phyloP scores from a whole-genome alignment of 108 stramenopile genomes.

The Epipyxis sp. region DNA sequence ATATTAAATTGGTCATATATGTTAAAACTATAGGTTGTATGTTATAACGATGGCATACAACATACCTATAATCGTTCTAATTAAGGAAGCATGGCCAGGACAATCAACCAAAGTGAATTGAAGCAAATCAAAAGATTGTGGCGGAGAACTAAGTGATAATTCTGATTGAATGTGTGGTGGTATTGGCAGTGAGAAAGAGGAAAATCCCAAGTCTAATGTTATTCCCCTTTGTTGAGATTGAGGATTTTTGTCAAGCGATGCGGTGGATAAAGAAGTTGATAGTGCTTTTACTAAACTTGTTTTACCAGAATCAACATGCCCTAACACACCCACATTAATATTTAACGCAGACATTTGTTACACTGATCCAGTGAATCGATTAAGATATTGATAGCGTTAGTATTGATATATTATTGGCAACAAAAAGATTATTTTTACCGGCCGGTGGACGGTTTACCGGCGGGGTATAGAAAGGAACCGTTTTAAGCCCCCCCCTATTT shows the following conservation, averaged over 20 bases:
- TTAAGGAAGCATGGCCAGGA: constrained; percentile 94
- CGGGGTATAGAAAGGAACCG: too few relatives aligned
- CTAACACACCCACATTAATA: constrained; percentile 92
- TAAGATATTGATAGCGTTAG: too few relatives aligned
- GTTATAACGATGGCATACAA: constrained; percentile 93
- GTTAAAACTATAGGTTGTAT: constrained; percentile 58
- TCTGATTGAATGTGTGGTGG: constrained; percentile 57
- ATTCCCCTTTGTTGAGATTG: constrained; percentile 90
- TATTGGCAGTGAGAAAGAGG: constrained; percentile 73
- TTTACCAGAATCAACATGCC: constrained; percentile 96
- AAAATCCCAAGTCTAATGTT: constrained; percentile 95
- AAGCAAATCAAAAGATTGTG: constrained; percentile 29
- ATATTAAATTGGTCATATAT: too few relatives aligned
- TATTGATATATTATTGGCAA: too few relatives aligned
- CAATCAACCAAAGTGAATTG: constrained; percentile 93
- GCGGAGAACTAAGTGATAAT: constrained; percentile 9
- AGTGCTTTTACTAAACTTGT: constrained; percentile 92
- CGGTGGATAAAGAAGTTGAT: constrained; percentile 84
- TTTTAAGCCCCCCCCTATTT: too few relatives aligned
- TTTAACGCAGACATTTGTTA: too few relatives aligned
- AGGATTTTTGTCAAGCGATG: constrained; percentile 92
- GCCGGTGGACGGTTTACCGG: too few relatives aligned
- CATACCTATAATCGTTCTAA: constrained; percentile 97
- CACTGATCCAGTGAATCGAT: too few relatives aligned
- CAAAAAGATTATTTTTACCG: too few relatives aligned